Evolutionary conservation across 768 basidiomycete genomes (phyloP).

Genomic region (Phanerodontia chrysosporium): DNA sequence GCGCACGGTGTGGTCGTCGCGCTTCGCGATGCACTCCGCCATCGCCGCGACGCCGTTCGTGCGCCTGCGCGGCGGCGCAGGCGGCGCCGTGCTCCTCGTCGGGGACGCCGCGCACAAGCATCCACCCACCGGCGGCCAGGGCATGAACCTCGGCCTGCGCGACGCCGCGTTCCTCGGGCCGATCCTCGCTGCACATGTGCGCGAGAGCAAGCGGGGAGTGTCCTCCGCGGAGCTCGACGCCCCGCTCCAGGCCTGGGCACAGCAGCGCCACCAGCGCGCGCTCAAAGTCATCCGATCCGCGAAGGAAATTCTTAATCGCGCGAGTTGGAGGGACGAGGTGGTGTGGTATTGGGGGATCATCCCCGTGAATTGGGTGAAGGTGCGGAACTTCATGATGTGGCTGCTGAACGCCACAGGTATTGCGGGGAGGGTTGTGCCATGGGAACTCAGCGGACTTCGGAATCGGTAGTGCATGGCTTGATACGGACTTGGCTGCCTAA

Average conservation of each 20-base stretch:
- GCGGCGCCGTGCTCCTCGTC: conserved; percentile 25
- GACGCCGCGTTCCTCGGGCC: conserved; percentile 46
- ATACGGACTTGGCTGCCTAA: no score
- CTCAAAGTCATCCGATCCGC: conserved; percentile 38
- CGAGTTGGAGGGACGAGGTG: conserved; percentile 22
- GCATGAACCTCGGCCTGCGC: conserved; percentile 57
- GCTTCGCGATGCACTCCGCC: conserved; percentile 42
- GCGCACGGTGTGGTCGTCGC: conserved; percentile 40
- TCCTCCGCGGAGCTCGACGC: conserved; percentile 21
- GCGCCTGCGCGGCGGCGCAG: conserved; percentile 20
- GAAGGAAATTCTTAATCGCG: conserved; percentile 28
- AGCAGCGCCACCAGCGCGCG: conserved; percentile 34
- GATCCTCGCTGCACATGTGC: conserved; percentile 35
- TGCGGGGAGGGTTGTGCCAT: conserved; percentile 20
- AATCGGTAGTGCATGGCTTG: conserved; percentile 8
- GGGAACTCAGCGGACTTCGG: conserved; percentile 28
- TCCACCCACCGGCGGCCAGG: conserved; percentile 52
- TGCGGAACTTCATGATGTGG: conserved; percentile 26
- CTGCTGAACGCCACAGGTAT: conserved; percentile 16
- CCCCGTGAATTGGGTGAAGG: conserved; percentile 22
- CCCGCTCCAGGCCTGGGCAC: conserved; percentile 32
- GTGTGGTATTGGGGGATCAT: conserved; percentile 16
- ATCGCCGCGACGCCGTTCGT: conserved; percentile 37
- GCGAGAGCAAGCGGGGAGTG: conserved; percentile 6
- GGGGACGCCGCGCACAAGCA: conserved; percentile 53